Conservation (phyloP, 306 rosid genomes). For the Vigna angularis region DNA sequence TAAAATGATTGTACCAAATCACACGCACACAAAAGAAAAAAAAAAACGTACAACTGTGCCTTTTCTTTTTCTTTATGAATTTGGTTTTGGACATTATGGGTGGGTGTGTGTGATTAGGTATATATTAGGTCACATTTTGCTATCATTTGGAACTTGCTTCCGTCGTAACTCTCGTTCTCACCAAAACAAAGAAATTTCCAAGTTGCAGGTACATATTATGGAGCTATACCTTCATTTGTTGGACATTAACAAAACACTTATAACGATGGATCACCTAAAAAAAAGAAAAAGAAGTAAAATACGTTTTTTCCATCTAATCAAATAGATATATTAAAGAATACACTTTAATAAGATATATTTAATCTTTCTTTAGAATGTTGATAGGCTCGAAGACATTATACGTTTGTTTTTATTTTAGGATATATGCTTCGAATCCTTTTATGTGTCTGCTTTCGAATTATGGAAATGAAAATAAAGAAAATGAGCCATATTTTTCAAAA, state of each 20-base stretch:
- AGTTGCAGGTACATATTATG: slow-evolving; percentile 13
- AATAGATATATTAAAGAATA: too few species aligned
- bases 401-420: too few species aligned
- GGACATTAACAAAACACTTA: slow-evolving; percentile 30
- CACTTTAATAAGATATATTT: too few species aligned
- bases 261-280: slow-evolving; percentile 30
- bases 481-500: too few species aligned
- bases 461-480: too few species aligned
- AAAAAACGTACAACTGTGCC: neutral
- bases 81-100: slow-evolving; percentile 44
- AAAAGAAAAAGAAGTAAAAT: too few species aligned
- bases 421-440: too few species aligned
- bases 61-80: neutral
- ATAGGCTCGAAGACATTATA: neutral
- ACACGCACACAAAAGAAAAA: too few species aligned
- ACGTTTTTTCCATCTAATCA: too few species aligned
- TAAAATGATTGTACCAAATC: slow-evolving; percentile 39
- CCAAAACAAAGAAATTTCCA: slow-evolving; percentile 43
- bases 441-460: too few species aligned
- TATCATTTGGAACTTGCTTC: slow-evolving; percentile 50
- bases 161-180: slow-evolving; percentile 43
- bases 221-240: slow-evolving; percentile 16
- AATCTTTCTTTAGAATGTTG: too few species aligned
- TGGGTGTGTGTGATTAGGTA: slow-evolving; percentile 37
- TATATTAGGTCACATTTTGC: slow-evolving; percentile 55